Base-by-base conservation (phyloP, 1,284 basidiomycete species). In the Trichosporon inkin region DNA sequence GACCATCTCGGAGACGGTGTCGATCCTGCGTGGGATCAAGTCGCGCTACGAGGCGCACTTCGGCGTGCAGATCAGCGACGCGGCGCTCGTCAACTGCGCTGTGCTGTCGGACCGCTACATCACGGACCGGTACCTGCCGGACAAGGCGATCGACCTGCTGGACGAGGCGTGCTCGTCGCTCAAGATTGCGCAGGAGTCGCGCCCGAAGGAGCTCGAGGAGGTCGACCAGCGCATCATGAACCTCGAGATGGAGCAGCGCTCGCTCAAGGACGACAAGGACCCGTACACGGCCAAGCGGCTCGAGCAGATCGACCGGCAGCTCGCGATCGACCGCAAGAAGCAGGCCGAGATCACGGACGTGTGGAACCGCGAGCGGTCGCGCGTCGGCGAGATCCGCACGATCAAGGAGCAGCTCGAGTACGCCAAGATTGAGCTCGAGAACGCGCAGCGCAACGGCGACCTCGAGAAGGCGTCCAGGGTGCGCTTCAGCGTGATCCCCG, bases 101-200 rank as follows among this genome's bases (percentile, higher is more conserved):
- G 85, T 91, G 3, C 91, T 92, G 67, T 81, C 84, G 2, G 84
- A 89, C 41, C 84, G 90, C 8, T 94, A 93, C 73, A 86, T 95
- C 65, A 86, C 90, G 0, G 89, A 92, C 72, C 84, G 92, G 1
- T 91, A 85, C 75, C 81, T 94, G 1, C 92, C 92, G 0, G 92
- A 95, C 80, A 93, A 92, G 74, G 89, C 89, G 6, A 91, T 92
- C 58, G 78, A 78, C 75, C 82, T 95, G 2, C 85, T 96, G 2
- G 93, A 96, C 74, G 92, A 95, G 76, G 91, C 92, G 1, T 89
- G 89, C 6, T 90, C 89, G 6, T 81, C 90, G 0, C 81, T 96
- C n/a, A 85, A 92, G 1, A 84, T 97, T 4, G 88, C 92, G 1
- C 92, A 94, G 69, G 94, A 96, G 73, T 88, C 85, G 41, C 92